phyloP scores from a whole-genome alignment of 2,329 filamentous ascomycete species.

The Pseudogymnoascus sp. region DNA sequence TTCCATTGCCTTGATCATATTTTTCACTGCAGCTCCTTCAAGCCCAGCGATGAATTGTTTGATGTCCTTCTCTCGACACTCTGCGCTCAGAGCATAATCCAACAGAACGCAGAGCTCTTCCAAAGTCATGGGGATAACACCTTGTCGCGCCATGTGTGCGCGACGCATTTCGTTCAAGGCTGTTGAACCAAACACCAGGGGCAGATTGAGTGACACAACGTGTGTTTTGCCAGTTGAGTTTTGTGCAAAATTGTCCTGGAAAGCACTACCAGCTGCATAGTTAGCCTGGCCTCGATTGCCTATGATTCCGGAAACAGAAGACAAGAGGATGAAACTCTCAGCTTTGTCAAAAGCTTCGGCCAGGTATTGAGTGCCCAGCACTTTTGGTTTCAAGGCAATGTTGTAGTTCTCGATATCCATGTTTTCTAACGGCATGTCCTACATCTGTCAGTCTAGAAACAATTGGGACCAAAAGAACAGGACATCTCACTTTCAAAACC shows the following conservation, averaged over 20 bases:
- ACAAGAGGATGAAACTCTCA: conserved; percentile 14
- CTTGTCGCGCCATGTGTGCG: conserved; percentile 14
- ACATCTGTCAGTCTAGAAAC: not conserved
- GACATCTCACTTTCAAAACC: conserved; percentile 17
- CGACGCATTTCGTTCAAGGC: conserved; percentile 13
- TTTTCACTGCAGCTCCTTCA: conserved; percentile 19
- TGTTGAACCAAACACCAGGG: conserved; percentile 19
- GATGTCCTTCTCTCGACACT: conserved; percentile 17
- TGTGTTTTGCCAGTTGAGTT: not conserved
- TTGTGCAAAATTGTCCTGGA: conserved; percentile 14
- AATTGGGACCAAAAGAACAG: not conserved
- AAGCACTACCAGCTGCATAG: conserved; percentile 14
- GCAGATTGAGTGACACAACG: conserved; percentile 22
- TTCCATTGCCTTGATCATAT: conserved; percentile 16
- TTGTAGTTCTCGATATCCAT: conserved; percentile 13
- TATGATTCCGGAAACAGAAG: conserved; percentile 1
- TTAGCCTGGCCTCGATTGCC: conserved; percentile 13
- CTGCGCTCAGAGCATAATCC: conserved; percentile 20
- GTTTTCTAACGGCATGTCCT: conserved; percentile 1
- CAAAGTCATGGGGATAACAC: conserved; percentile 19
- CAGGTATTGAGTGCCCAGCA: conserved; percentile 15
- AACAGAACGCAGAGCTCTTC: conserved; percentile 22
- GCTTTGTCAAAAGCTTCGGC: not conserved
- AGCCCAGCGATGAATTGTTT: conserved; percentile 19
- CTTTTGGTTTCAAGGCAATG: conserved; percentile 14